These are phyloP conservation scores for Acacia acuminata DNA, from an alignment of 306 rosid genomes.

Conservation along the genomic window DNA sequence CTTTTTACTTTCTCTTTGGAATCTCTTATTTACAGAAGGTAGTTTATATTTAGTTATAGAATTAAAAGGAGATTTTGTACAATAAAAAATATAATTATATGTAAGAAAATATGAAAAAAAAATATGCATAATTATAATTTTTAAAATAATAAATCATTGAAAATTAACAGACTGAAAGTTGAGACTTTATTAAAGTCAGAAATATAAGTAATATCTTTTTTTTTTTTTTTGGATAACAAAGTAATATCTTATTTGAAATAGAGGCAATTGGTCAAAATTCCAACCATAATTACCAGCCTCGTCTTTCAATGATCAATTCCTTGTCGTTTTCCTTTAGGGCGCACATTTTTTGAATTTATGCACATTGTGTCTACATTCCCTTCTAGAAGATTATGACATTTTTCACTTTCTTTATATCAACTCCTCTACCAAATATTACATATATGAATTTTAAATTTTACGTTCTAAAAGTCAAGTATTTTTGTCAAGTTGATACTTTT, in stretches of 20 bases:
- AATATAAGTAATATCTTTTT: neutral
- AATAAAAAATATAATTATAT: neutral
- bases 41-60: too few relatives aligned
- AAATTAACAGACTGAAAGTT: neutral
- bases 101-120: neutral
- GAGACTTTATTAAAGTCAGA: neutral
- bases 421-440: neutral
- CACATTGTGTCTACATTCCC: neutral
- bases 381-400: constrained; percentile 1
- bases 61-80: neutral
- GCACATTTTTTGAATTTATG: neutral
- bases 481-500: neutral
- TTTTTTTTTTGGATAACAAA: too few relatives aligned
- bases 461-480: neutral
- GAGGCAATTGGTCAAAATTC: neutral
- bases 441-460: neutral
- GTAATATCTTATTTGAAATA: neutral
- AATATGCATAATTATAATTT: neutral
- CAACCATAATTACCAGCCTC: neutral
- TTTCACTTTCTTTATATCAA: neutral
- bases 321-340: neutral
- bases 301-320: neutral
- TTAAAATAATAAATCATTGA: neutral
- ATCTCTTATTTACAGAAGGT: neutral
- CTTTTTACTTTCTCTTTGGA: neutral